Base-by-base conservation (phyloP, 179 eudicot genomes). In the Heliamphora pulchella region DNA sequence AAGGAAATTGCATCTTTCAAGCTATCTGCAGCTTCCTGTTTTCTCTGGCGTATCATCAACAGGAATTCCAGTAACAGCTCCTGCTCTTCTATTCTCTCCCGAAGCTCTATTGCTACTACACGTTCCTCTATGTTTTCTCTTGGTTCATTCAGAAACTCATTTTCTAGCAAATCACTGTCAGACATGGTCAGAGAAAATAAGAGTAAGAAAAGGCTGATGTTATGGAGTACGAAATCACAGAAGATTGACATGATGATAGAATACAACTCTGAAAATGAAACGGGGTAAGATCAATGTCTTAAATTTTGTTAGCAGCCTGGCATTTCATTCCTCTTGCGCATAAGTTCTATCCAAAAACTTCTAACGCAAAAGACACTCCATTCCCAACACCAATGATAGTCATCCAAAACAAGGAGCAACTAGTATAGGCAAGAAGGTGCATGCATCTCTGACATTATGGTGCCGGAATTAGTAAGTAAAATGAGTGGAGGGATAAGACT, bases 21-120 rank as follows among this genome's bases (percentile, higher is more conserved):
- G 83, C 86, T 86, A 82, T 84, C 86, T 75, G 91, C 89, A 71
- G 89, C 88, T 74, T 92, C 99, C 79, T 90, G 98, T 80, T 94
- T 96, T 79, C 85, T 85, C 78, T 91, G 94, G 76, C 87, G 91
- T 78, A 88, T 82, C 54, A 89, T 83, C 63, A 88, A 76, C 69
- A 96, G 92, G 77, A 94, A 94, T 76, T 96, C 97, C 58, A 94
- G 87, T 84, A 94, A 86, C 80, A 96, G 78, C 75, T 96, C 98
- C 57, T 92, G 91, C 74, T 91, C 99, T 74, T 94, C 99, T 82
- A 96, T 89, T 83, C 83, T 89, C 84, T 96, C 96, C 77, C 89
- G 83, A 59, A 96, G 93, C 82, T 90, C 91, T 81, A 90, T 88
- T 22, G 89, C 97, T 74, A 93, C 94, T 86, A 92, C 94, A 41